Evolutionary conservation across 1,284 basidiomycete genomes (phyloP).

Genomic region (Apiotrichum gracile): DNA sequence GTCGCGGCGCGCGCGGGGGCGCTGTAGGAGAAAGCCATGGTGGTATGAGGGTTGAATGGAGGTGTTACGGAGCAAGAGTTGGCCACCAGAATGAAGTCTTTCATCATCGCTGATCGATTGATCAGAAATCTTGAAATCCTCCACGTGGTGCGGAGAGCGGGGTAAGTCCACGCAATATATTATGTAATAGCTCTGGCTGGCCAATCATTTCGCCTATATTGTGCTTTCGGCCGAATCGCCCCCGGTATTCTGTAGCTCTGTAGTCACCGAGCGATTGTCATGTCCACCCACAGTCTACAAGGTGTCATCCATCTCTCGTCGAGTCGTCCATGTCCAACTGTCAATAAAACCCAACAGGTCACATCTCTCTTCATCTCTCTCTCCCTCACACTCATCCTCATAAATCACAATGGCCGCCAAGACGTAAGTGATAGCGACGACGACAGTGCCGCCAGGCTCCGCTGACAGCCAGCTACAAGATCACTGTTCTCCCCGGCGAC

Average conservation of each 20-base stretch:
- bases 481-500: conserved; percentile 88
- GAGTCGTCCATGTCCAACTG: no score
- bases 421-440: conserved; percentile 10
- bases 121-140: conserved; percentile 6
- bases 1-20: conserved; percentile 6
- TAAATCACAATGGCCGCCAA: conserved; percentile 15
- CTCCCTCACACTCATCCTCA: neutral
- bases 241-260: no score
- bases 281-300: no score
- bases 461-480: conserved; percentile 56
- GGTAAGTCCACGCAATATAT: neutral
- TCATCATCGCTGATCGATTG: neutral
- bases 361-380: neutral
- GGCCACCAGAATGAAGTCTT: neutral
- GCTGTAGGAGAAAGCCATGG: conserved; percentile 15
- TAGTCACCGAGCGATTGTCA: no score
- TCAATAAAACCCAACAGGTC: neutral
- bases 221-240: neutral
- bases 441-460: neutral
- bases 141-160: neutral
- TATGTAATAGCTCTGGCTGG: neutral
- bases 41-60: neutral
- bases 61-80: neutral
- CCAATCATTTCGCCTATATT: neutral
- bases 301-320: no score